Evolutionary conservation across 192 early-diverging fungal species (phyloP).

Genomic region (Coemansia sp.): DNA sequence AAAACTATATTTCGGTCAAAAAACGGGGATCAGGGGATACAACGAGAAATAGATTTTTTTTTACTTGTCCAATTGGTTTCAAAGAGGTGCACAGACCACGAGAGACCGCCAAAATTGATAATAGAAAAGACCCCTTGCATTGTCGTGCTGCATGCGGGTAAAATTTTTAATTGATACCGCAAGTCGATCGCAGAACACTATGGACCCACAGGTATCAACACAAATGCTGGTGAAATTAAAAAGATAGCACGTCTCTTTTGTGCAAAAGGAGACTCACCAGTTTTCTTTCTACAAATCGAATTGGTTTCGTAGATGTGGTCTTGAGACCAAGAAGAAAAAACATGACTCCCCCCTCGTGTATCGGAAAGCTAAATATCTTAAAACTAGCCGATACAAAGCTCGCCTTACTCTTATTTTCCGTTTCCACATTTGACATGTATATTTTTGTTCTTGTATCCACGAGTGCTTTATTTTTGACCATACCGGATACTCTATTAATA

Average conservation of each 20-base stretch:
- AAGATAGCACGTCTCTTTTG: background rate
- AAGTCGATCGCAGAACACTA: too few species aligned
- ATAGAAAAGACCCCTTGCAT: too few species aligned
- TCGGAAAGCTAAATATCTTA: background rate
- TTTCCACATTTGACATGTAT: background rate
- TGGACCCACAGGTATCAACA: too few species aligned
- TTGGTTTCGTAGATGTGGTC: background rate
- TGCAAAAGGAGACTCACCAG: background rate
- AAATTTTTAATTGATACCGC: too few species aligned
- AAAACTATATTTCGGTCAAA: too few species aligned
- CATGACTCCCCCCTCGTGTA: background rate
- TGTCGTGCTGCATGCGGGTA: too few species aligned
- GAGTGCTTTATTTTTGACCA: background rate
- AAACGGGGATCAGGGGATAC: too few species aligned
- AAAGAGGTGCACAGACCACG: too few species aligned
- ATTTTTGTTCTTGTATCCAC: background rate
- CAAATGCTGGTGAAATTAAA: too few species aligned
- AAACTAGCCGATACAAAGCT: background rate
- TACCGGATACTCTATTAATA: slow-evolving; percentile 3
- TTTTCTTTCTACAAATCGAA: background rate
- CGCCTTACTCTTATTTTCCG: background rate
- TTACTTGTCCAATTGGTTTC: too few species aligned
- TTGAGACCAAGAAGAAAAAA: background rate
- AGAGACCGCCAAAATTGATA: too few species aligned
- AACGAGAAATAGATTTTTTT: too few species aligned